Base-by-base conservation (phyloP, 495 filamentous ascomycete genomes). In the Parathielavia appendiculata region DNA sequence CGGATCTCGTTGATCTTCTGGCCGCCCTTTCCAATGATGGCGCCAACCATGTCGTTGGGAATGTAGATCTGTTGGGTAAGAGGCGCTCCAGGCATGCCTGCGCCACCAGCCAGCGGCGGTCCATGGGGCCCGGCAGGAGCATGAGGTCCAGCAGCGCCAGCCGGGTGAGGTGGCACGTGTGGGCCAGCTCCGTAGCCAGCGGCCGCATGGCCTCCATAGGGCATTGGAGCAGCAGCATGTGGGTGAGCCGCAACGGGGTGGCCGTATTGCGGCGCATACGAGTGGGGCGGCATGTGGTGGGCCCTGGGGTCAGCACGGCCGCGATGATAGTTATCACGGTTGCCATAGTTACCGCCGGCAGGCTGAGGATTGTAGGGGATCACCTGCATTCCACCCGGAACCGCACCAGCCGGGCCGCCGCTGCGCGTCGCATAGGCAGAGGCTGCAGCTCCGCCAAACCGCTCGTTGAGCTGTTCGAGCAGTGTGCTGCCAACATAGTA, bases 1-100 rank as follows among this genome's bases (percentile, higher is more conserved):
- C 93, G 85, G 60, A 98, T 98, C 76, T 98, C 93, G 69, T 98
- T 98, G 79, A 98, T 98, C 83, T 98, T 98, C 23, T 91, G 89
- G 60, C 93, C 93, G 56, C 93, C 95, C 76, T 98, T 98, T 58
- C 93, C 93, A 66, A 98, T 98, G 65, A 98, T 98, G 48, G 93
- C 93, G 50, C 93, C 93, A 53, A 98, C 93, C 93, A 98, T 98
- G 67, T 98, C 93, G 71, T 98, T 98, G 45, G 93, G 93, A 67
- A 98, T 98, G 75, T 86, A 98, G 63, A 98, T 98, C 73, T 98
- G 93, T 69, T 98, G 93, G 2, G 93, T 98, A 63, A 98, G 74
- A 57, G 93, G 90, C 60, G 92, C 86, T 38, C 90, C 91, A 38
- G 89, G 86, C 57, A 93, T 81, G n/a, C 23, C 50, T 7, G 65